Percentiles rank a stretch among this genome's conserved stretches.
Conservation (phyloP, 2,329 filamentous ascomycete genomes). For the Colletotrichum paranaense region DNA sequence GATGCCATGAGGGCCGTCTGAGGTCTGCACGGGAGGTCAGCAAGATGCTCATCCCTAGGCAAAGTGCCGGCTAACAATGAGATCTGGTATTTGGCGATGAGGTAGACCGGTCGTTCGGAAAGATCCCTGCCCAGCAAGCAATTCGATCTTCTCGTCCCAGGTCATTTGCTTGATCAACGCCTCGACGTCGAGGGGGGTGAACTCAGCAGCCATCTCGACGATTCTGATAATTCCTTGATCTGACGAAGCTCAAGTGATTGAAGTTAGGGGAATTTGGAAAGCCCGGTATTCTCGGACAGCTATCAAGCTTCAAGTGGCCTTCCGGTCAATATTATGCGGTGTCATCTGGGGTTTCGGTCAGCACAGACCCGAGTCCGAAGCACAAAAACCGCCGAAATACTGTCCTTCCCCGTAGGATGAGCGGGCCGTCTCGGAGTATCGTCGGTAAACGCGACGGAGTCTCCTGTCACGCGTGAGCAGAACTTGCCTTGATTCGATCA, state of each 20-base stretch:
- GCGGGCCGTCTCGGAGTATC: conserved; percentile 26
- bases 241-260: background rate
- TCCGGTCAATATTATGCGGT: background rate
- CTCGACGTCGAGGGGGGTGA: conserved; percentile 24
- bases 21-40: conserved; percentile 5
- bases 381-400: conserved; percentile 15
- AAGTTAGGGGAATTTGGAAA: background rate
- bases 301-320: background rate
- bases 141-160: conserved; percentile 35
- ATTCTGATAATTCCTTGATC: background rate
- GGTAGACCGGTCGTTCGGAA: conserved; percentile 34
- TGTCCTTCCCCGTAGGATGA: background rate
- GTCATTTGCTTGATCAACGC: conserved; percentile 32
- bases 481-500: background rate
- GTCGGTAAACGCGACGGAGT: conserved; percentile 26
- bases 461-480: conserved; percentile 24
- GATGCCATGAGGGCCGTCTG: conserved; percentile 30
- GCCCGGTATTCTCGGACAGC: background rate
- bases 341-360: background rate
- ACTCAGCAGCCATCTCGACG: background rate
- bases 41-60: background rate
- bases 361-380: background rate
- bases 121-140: conserved; percentile 35
- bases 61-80: background rate
- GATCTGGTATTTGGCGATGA: conserved; percentile 26